These are phyloP conservation scores for Pulveroboletus sp. DNA, from an alignment of 768 basidiomycete species.

Conservation along the genomic window DNA sequence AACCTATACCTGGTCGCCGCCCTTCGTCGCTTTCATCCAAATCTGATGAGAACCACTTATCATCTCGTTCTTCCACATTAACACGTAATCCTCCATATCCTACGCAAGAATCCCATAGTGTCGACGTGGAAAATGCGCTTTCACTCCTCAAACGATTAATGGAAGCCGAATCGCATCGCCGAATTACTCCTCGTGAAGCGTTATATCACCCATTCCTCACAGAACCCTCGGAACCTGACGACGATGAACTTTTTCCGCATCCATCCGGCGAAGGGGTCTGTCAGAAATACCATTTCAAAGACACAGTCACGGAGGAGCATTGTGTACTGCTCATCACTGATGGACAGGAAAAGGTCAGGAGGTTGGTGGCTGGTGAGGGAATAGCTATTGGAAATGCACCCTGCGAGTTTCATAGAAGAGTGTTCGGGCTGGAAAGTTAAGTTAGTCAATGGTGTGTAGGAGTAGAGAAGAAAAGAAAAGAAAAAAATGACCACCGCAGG, in stretches of 20 bases:
- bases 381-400: slow-evolving; percentile 58
- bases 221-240: slow-evolving; percentile 45
- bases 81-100: slow-evolving; percentile 20
- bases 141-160: slow-evolving; percentile 74
- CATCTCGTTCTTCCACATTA: slow-evolving; percentile 23
- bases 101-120: slow-evolving; percentile 40
- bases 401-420: slow-evolving; percentile 56
- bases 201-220: slow-evolving; percentile 78
- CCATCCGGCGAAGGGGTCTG: slow-evolving; percentile 69
- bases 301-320: slow-evolving; percentile 56
- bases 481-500: slow-evolving; percentile 78
- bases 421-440: slow-evolving; percentile 15
- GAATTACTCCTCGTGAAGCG: slow-evolving; percentile 74
- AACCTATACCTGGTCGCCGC: slow-evolving; percentile 16
- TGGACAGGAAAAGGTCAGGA: slow-evolving; percentile 34
- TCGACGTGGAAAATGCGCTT: slow-evolving; percentile 64
- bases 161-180: slow-evolving; percentile 71
- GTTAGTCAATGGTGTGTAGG: background rate
- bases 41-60: slow-evolving; percentile 12
- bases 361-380: slow-evolving; percentile 39
- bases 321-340: slow-evolving; percentile 44
- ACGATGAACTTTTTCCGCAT: slow-evolving; percentile 71
- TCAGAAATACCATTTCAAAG: slow-evolving; percentile 54
- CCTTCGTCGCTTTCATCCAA: slow-evolving; percentile 27
- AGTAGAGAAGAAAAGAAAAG: no score